Evolutionary conservation across 768 basidiomycete genomes (phyloP), one percentile per base, ranked within the genome.

Genomic region (Mycena albidolilacea): DNA sequence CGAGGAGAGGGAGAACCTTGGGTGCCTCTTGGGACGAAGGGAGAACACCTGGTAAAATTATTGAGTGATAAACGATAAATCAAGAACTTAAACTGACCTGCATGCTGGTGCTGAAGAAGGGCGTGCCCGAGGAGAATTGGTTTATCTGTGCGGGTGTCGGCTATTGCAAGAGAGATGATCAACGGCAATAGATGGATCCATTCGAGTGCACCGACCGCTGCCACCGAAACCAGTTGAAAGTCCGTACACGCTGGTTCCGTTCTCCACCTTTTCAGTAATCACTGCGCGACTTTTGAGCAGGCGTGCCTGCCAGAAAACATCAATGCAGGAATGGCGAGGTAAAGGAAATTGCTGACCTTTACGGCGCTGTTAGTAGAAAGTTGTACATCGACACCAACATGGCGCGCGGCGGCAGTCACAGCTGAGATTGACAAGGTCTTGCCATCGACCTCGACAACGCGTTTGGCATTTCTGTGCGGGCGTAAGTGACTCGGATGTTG

Each of bases 161-260:
- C 93, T 91, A 75, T 44, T 44, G 70, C 73, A 50, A 69, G 52
- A 70, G 52, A 70, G 69, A 69, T 67, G 38, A 54, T 69, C 43
- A 65, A 21, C 17, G 52, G 37, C 17, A 7, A 48, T 5, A n/a
- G 6, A 50, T 39, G 17, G 5, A 48, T 64, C 7, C 50, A 64
- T 37, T 52, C 5, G 63, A 6, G n/a, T n/a, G 19, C 11, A 17
- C 63, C 19, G 46, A 64, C 92, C 92, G 77, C 91, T 92, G 7
- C 93, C 93, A 52, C 93, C 93, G 75, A 92, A 94, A 43, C 93
- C 93, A 6, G 93, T 94, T 60, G 92, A 93, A 43, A 96, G 86
- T 7, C 95, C 95, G 78, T 96, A 96, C 21, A 96, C 88, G 75
- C 92, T 93, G 39, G 90, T 88, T 17, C 90, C 89, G 8, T 84